Conservation (phyloP, 192 early-diverging fungal genomes). For the Podila clonocystis region DNA sequence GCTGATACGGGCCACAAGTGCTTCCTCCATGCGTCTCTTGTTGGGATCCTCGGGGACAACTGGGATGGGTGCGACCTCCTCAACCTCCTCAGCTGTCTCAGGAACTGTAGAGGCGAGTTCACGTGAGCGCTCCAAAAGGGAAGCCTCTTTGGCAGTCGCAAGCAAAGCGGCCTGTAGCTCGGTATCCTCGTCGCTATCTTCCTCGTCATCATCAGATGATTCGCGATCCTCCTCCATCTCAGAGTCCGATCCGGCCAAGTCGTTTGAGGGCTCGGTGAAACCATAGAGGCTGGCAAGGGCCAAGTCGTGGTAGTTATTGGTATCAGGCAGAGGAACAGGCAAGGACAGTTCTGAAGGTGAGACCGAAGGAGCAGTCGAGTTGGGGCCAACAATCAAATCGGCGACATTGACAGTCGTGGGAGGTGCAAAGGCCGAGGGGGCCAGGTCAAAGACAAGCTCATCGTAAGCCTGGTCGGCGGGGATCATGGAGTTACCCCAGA, state of each 20-base stretch:
- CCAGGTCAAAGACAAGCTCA: slow-evolving; percentile 41
- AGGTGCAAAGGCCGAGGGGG: slow-evolving; percentile 22
- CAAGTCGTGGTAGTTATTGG: slow-evolving; percentile 28
- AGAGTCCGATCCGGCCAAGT: slow-evolving; percentile 9
- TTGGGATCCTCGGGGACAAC: slow-evolving; percentile 30
- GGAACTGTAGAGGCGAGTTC: neutral
- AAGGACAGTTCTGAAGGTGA: slow-evolving; percentile 28
- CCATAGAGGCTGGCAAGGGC: slow-evolving; percentile 40
- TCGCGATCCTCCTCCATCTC: neutral
- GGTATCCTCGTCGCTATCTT: slow-evolving; percentile 14
- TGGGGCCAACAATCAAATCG: slow-evolving; percentile 43
- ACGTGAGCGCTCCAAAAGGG: neutral
- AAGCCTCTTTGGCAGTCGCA: neutral
- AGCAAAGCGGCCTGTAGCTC: neutral
- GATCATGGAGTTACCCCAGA: slow-evolving; percentile 30
- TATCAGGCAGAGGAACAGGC: neutral
- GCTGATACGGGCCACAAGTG: slow-evolving; percentile 33
- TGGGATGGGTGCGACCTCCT: neutral
- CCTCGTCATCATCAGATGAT: slow-evolving; percentile 17
- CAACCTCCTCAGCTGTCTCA: neutral
- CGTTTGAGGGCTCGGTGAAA: slow-evolving; percentile 15
- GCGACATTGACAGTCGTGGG: slow-evolving; percentile 44
- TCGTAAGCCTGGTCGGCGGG: slow-evolving; percentile 43
- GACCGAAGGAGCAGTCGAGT: slow-evolving; percentile 16
- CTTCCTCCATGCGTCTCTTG: slow-evolving; percentile 47